Percentiles rank a stretch among this genome's conserved stretches.
Evolutionary conservation across 2,329 filamentous ascomycete species (phyloP).

Genomic region (Botrytis fabae): DNA sequence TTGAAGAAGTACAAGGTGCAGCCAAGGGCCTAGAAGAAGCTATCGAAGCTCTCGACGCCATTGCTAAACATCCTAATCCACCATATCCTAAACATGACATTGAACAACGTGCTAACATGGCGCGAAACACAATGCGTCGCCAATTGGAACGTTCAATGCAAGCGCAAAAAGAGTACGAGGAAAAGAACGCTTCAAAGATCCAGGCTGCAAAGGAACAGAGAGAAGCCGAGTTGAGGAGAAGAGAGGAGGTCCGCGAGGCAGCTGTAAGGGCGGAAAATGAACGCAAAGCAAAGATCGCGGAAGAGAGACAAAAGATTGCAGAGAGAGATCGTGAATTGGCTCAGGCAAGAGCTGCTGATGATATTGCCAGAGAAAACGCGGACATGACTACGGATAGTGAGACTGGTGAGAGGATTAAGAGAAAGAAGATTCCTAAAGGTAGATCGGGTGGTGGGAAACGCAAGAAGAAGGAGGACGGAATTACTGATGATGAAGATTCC

Average conservation of each 20-base stretch:
- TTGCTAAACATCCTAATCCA: conserved; percentile 62
- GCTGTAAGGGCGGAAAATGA: conserved; percentile 70
- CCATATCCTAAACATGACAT: conserved; percentile 90
- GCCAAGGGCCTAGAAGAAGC: conserved; percentile 80
- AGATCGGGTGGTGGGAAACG: conserved; percentile 46
- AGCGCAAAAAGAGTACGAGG: conserved; percentile 86
- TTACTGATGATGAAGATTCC: conserved; percentile 40
- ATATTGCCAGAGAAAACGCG: conserved; percentile 66
- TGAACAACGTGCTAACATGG: conserved; percentile 96
- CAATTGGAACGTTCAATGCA: conserved; percentile 85
- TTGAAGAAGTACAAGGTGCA: conserved; percentile 79
- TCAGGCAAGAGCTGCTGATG: conserved; percentile 69
- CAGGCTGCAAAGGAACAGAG: conserved; percentile 76
- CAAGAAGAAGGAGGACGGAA: conserved; percentile 44
- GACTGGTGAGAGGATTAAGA: conserved; percentile 77
- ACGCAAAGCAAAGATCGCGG: conserved; percentile 76
- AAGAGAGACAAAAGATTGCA: conserved; percentile 78
- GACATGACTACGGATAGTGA: conserved; percentile 81
- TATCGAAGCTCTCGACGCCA: conserved; percentile 69
- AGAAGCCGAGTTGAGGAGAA: conserved; percentile 74
- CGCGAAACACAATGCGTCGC: conserved; percentile 87
- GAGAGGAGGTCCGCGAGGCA: conserved; percentile 73
- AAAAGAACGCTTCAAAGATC: conserved; percentile 86
- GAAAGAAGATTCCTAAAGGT: conserved; percentile 62
- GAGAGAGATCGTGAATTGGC: conserved; percentile 74